A percentile compares a stretch with the other conserved stretches of the same genome.
Conservation (phyloP, 345 rosid genomes). For the Cardamine chenopodiifolia region DNA sequence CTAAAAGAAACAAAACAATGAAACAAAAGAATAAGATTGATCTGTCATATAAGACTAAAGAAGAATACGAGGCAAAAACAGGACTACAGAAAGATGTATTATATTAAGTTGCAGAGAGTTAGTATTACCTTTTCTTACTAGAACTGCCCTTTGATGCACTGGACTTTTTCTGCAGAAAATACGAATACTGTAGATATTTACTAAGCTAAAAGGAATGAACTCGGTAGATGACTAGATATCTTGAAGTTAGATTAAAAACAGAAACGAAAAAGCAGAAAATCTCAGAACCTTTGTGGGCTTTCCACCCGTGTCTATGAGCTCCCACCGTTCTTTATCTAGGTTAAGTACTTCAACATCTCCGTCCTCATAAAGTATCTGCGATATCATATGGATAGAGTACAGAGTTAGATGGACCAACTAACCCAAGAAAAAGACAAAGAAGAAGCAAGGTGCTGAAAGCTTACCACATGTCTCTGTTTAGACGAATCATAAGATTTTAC, state of each 20-base stretch:
- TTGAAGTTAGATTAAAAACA: slow-evolving; percentile 32
- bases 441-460: slow-evolving; percentile 36
- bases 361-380: slow-evolving; percentile 83
- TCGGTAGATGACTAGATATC: background rate
- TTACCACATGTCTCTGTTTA: slow-evolving; percentile 86
- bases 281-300: slow-evolving; percentile 64
- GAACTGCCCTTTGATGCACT: slow-evolving; percentile 50
- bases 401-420: slow-evolving; percentile 3
- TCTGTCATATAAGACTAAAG: slow-evolving; percentile 15
- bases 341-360: slow-evolving; percentile 94
- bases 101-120: slow-evolving; percentile 17
- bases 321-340: slow-evolving; percentile 90
- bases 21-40: slow-evolving; percentile 16
- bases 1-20: slow-evolving; percentile 46
- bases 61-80: background rate
- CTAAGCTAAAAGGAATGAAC: background rate
- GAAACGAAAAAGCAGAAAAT: slow-evolving; percentile 24
- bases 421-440: slow-evolving; percentile 14
- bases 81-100: background rate
- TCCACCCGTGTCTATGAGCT: slow-evolving; percentile 62
- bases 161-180: slow-evolving; percentile 56
- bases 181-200: slow-evolving; percentile 25
- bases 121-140: slow-evolving; percentile 52
- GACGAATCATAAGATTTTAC: slow-evolving; percentile 85
- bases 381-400: slow-evolving; percentile 20